Percentiles rank a stretch among this genome's conserved stretches.
Evolutionary conservation across 148 eudicot genomes (phyloP).

Genomic region (Amaranthus cruentus): DNA sequence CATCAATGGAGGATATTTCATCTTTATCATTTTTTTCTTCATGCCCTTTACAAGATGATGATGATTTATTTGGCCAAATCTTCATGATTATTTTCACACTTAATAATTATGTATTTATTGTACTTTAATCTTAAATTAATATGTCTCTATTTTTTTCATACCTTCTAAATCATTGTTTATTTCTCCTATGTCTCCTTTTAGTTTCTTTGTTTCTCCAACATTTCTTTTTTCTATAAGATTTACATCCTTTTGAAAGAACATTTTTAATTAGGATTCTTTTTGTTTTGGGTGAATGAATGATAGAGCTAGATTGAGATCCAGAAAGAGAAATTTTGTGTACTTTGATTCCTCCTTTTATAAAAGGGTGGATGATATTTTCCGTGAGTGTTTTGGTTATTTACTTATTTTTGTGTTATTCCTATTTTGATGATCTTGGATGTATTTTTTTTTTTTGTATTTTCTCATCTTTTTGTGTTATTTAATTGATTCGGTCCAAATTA

Average conservation of each 20-base stretch:
- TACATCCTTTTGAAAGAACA: no score
- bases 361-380: slow-evolving; percentile 12
- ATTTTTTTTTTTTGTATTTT: no score
- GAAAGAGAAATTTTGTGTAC: neutral
- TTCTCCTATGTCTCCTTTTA: no score
- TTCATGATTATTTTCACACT: neutral
- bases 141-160: neutral
- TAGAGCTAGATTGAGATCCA: no score
- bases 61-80: neutral
- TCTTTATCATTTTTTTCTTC: neutral
- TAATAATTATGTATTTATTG: neutral
- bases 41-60: neutral
- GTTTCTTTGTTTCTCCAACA: neutral
- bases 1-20: slow-evolving; percentile 22
- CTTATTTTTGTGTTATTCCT: neutral
- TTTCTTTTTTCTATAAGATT: no score
- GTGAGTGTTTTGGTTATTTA: neutral
- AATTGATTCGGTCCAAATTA: no score
- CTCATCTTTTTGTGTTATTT: no score
- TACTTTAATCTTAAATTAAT: neutral
- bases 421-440: neutral
- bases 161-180: neutral
- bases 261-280: neutral
- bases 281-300: neutral
- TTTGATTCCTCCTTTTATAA: neutral